Base-by-base conservation (phyloP, 306 rosid genomes). In the Quercus cerris region DNA sequence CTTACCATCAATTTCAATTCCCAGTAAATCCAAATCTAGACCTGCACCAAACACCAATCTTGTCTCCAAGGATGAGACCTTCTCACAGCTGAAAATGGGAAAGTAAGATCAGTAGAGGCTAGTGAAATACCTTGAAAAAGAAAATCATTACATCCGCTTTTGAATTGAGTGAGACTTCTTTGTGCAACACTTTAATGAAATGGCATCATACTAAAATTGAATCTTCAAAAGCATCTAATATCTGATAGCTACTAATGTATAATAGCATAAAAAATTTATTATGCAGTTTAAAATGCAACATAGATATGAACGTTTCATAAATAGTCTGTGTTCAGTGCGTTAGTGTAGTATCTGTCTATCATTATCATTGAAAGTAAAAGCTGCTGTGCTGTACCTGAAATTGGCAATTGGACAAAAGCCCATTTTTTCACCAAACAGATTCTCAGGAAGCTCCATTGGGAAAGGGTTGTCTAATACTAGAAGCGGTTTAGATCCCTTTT, bases 351-450 rank as follows among this genome's bases (percentile, higher is more conserved):
- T 46, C 31, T 19, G 56, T 71, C 71, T 56, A 33, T 80, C 74
- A 56, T 38, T 3, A 71, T 51, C 19, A 22, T 30, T 23, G 33
- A 41, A 58, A 28, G 74, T 54, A 69, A 38, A 54, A 72, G 74
- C 30, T 69, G 70, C 70, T 71, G 62, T 27, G 52, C 15, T 72
- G 55, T 86, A 95, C 99, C 98, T 90, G 94, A 87, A 84, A 84
- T 89, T 64, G 99, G 98, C 78, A 90, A 85, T 71, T 95, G 99
- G 56, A 95, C 98, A 80, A 95, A 95, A 52, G 98, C 97, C 99
- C 99, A 95, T 85, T 66, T 93, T 93, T 77, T 93, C 94, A 30
- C 99, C 99, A 12, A 87, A 91, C 62, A 95, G 95, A 82, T 90
- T 86, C 17, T 95, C 97, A 3, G 98, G 99, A 82, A 95, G 98